Evolutionary conservation across 257 asterid species (phyloP).

Genomic region (Solanum chilense): DNA sequence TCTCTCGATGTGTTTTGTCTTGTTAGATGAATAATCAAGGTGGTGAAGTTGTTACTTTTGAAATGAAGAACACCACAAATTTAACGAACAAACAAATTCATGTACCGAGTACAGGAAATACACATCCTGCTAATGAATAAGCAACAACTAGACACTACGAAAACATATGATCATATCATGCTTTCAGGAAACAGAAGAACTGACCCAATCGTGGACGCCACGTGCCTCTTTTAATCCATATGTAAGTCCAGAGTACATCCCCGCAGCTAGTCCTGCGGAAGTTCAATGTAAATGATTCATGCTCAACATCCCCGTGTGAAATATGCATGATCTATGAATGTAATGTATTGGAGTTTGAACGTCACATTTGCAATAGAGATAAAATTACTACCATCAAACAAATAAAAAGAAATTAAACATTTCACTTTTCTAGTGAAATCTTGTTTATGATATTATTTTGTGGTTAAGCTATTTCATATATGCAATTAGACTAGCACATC

Average conservation of each 20-base stretch:
- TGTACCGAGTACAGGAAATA: not conserved
- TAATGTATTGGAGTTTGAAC: not conserved
- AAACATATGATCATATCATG: not conserved
- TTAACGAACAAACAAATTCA: not conserved
- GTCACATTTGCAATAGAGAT: not conserved
- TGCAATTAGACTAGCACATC: not conserved
- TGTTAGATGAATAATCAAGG: not conserved
- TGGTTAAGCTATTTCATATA: not conserved
- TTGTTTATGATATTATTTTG: not conserved
- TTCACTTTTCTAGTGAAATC: not conserved
- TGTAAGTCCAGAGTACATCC: slow-evolving; percentile 76
- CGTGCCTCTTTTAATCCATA: slow-evolving; percentile 81
- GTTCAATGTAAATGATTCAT: not conserved
- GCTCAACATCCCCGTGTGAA: too few species aligned
- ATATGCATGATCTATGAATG: not conserved
- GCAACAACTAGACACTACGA: not conserved
- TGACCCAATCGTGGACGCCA: slow-evolving; percentile 90
- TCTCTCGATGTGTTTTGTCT: not conserved
- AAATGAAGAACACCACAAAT: not conserved
- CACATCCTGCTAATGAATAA: not conserved
- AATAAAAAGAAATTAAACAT: not conserved
- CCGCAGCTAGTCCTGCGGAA: slow-evolving; percentile 76
- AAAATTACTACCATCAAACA: not conserved
- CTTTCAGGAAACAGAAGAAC: not conserved
- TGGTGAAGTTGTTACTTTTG: not conserved